A percentile compares a stretch with the other conserved stretches of the same genome.
phyloP scores from a whole-genome alignment of 2,329 filamentous ascomycete genomes.

The Penicillium thymicola region DNA sequence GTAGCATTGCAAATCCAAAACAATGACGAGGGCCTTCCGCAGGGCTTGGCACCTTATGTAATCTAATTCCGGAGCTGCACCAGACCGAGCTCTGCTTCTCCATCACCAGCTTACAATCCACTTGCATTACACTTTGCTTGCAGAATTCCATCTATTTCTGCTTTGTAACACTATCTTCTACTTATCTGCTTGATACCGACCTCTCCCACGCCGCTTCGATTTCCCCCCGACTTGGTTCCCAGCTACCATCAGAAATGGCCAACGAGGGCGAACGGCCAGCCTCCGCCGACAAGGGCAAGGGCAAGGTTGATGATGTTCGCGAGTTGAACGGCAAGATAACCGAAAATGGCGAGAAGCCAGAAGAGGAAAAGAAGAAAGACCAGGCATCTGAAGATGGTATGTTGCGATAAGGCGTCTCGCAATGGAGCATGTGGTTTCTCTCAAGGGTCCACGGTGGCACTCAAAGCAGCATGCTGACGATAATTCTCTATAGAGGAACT shows the following conservation, averaged over 20 bases:
- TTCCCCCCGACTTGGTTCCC: slow-evolving; percentile 26
- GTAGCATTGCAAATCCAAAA: slow-evolving; percentile 10
- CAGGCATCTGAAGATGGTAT: slow-evolving; percentile 63
- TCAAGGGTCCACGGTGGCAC: slow-evolving; percentile 21
- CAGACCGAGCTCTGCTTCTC: slow-evolving; percentile 25
- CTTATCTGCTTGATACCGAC: slow-evolving; percentile 1
- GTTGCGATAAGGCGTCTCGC: slow-evolving; percentile 21
- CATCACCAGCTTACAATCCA: slow-evolving; percentile 28
- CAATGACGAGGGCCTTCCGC: slow-evolving; percentile 20
- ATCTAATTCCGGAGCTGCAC: slow-evolving; percentile 22
- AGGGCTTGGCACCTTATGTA: slow-evolving; percentile 23
- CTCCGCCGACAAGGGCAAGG: slow-evolving; percentile 91
- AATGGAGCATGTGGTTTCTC: slow-evolving; percentile 12
- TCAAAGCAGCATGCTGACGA: slow-evolving; percentile 26
- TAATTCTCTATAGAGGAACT: slow-evolving; percentile 71
- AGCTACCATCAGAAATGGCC: slow-evolving; percentile 64
- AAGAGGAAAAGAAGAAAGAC: slow-evolving; percentile 71
- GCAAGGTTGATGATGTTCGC: slow-evolving; percentile 72
- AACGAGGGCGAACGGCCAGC: slow-evolving; percentile 86
- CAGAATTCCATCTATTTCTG: slow-evolving; percentile 16
- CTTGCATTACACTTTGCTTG: slow-evolving; percentile 19
- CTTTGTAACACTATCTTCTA: slow-evolving; percentile 9
- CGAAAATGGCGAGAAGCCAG: slow-evolving; percentile 66
- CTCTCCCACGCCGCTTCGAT: slow-evolving; percentile 7
- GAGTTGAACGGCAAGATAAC: slow-evolving; percentile 55